Evolutionary conservation across 805 yeast genomes (phyloP), one percentile per base, ranked within the genome.

Genomic region (Saturnispora galanensis): DNA sequence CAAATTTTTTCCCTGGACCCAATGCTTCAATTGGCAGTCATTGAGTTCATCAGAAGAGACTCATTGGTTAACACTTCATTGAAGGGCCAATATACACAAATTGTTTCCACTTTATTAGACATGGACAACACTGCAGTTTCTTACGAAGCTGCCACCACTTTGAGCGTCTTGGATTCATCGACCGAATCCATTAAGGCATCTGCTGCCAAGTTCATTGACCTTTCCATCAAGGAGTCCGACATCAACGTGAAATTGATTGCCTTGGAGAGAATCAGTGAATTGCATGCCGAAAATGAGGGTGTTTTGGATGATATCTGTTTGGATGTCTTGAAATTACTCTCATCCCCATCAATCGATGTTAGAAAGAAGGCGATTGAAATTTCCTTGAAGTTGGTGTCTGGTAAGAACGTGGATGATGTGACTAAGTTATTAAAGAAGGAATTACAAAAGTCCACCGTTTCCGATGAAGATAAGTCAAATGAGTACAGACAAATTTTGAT

Each of bases 221-320:
- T 93, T 54, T 95, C 96, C 31, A 80, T 81, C 54, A 85, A 83
- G 59, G 97, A 88, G 60, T 74, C 95, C n/a, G 97, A 93, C 64
- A 89, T 85, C 67, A 93, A 89, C 58, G 89, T 90, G 55, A 94
- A 94, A 65, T 74, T 93, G 52, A 89, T 90, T 57, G 93, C 95
- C 16, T 72, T 93, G 58, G 93, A 87, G 59, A 78, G 94, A 63
- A 80, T 93, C 48, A 76, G 76, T 54, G 87, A 82, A 44, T 76
- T 93, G 43, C 82, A 85, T 57, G 68, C 69, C 50, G 74, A 73
- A 50, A 77, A 81, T 59, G 90, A 93, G 17, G 96, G 96, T 42
- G 71, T 84, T 39, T 72, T 90, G 52, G 89, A 85, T 58, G 94
- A 84, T 46, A 72, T 84, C 50, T 79, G 86, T 26, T 71, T 93